phyloP scores from a whole-genome alignment of 345 rosid species.

The Reutealis trisperma region DNA sequence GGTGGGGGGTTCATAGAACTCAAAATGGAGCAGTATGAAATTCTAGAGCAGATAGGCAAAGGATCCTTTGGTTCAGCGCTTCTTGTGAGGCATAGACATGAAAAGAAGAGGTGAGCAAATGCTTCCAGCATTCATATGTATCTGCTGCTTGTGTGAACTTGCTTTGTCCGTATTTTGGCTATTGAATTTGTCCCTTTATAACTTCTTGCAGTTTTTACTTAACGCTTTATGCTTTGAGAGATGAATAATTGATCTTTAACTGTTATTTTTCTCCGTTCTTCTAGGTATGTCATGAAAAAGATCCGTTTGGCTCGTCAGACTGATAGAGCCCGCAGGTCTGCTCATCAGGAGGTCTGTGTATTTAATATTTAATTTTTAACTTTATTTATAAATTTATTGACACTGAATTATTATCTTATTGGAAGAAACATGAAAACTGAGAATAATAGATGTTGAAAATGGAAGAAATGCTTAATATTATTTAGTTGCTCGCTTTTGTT shows the following conservation, averaged over 20 bases:
- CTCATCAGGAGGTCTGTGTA: conserved; percentile 87
- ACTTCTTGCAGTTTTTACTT: neutral
- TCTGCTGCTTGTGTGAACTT: neutral
- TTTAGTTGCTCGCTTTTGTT: neutral
- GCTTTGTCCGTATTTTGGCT: neutral
- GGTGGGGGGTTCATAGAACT: neutral
- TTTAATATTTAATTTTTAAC: neutral
- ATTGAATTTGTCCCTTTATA: neutral
- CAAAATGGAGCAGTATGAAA: conserved; percentile 87
- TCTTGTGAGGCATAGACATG: conserved; percentile 92
- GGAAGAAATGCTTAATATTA: neutral
- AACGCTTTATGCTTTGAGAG: neutral
- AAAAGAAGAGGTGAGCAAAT: conserved; percentile 76
- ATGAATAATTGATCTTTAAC: neutral
- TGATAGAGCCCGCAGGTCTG: conserved; percentile 92
- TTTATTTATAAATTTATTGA: neutral
- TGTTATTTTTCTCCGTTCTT: neutral
- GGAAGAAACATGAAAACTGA: neutral
- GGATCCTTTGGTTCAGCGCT: conserved; percentile 97
- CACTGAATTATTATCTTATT: neutral
- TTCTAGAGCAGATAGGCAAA: conserved; percentile 94
- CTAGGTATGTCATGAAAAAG: conserved; percentile 93
- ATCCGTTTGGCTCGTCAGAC: conserved; percentile 98
- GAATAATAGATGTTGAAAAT: neutral
- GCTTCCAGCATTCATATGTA: neutral